These are phyloP conservation scores for Hypoxylon fragiforme DNA, from an alignment of 495 filamentous ascomycete genomes.

Conservation along the genomic window DNA sequence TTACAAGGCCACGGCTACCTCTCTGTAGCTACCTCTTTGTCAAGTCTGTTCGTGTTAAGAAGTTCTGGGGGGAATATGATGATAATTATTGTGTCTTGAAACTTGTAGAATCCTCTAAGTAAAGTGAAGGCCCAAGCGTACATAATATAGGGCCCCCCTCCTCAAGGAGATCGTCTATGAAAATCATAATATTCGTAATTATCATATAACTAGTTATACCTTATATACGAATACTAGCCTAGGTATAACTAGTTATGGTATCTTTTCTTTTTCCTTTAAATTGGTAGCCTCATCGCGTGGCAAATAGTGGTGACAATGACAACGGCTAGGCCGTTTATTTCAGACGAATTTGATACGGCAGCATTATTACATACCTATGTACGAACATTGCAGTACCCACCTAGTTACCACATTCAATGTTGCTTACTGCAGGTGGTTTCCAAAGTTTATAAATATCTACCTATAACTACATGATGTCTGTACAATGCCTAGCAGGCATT, in stretches of 20 bases:
- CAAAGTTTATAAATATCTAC: no score
- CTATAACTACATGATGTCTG: no score
- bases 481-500: not conserved
- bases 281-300: not conserved
- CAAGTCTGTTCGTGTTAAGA: slow-evolving; percentile 26
- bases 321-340: slow-evolving; percentile 2
- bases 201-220: no score
- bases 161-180: slow-evolving; percentile 18
- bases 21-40: slow-evolving; percentile 15
- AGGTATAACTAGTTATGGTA: no score
- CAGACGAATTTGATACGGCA: no score
- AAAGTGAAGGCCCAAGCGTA: slow-evolving; percentile 33
- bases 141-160: slow-evolving; percentile 26
- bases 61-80: slow-evolving; percentile 8
- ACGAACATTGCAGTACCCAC: no score
- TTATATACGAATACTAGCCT: no score
- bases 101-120: slow-evolving; percentile 21
- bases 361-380: no score
- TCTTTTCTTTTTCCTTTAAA: not conserved
- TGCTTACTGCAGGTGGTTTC: no score
- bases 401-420: no score
- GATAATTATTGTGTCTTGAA: slow-evolving; percentile 29
- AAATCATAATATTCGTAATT: slow-evolving; percentile 16
- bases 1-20: slow-evolving; percentile 6
- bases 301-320: not conserved